Base-by-base conservation (phyloP, 768 basidiomycete species). In the Mycena indigotica region DNA sequence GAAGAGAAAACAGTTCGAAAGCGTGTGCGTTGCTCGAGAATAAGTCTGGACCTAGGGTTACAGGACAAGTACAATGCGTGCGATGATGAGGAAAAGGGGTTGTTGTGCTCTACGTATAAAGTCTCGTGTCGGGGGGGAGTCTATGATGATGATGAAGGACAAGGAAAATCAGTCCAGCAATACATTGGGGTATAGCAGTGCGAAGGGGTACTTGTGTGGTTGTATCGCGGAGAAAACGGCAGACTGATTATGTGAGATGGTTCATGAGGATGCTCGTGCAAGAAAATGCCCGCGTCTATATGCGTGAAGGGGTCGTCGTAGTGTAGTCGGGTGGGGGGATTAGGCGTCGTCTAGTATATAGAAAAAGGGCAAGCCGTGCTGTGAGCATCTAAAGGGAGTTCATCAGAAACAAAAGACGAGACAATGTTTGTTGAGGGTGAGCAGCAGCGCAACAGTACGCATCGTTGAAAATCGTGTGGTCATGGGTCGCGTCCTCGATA, bases 61-160 rank as follows among this genome's bases (percentile, higher is more conserved):
- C 69, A 67, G 60, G 59, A 58, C 69, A 67, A n/a, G n/a, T 78
- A 74, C 69, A 66, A 67, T 77, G 75, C 75, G 74, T 74, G 84
- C 82, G 46, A 48, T 48, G 83, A 84, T 85, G 53, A 45, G 62
- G 25, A 28, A 26, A 56, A 50, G 26, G 80, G 76, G 82, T 76
- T 83, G 82, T 83, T 83, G n/a, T n/a, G n/a, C n/a, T n/a, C n/a
- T n/a, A 84, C 83, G 84, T 84, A 68, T 79, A 80, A 63, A 65
- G 61, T 61, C 53, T 38, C 54, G 48, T 62, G 58, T 48, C 12
- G 41, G 16, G 12, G 10, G 41, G 56, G 64, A 61, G 32, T 69
- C 64, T 68, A 70, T 64, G 60, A 60, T 66, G 62, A 26, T 40
- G 49, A 51, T 51, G 53, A 32, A 56, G 53, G 30, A 49, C 48